Conservation (phyloP, 2,329 filamentous ascomycete genomes). For the Nothomitra cinnamomea region DNA sequence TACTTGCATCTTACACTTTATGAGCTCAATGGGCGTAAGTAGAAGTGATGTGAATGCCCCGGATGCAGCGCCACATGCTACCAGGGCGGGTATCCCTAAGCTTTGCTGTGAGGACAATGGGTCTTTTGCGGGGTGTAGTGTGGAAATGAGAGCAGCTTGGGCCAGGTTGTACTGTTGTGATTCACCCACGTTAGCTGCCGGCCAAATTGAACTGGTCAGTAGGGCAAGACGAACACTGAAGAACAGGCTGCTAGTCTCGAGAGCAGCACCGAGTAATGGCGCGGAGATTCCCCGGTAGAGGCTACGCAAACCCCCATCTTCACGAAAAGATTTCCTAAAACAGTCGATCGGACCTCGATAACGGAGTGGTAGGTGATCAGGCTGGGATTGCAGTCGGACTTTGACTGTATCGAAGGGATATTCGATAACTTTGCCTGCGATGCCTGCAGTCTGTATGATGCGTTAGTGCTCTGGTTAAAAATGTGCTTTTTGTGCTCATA, state of each 20-base stretch:
- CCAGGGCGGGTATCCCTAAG: conserved; percentile 58
- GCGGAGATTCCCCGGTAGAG: conserved; percentile 89
- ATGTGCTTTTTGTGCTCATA: conserved; percentile 17
- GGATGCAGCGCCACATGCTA: conserved; percentile 67
- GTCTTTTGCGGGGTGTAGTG: conserved; percentile 34
- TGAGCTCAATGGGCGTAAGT: conserved; percentile 85
- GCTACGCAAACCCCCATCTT: conserved; percentile 54
- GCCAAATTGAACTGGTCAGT: conserved; percentile 10
- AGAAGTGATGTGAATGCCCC: conserved; percentile 81
- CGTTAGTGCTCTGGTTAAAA: conserved; percentile 14
- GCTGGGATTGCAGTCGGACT: conserved; percentile 91
- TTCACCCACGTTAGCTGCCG: conserved; percentile 12
- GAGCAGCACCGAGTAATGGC: conserved; percentile 74
- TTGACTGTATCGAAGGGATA: conserved; percentile 99
- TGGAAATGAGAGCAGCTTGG: conserved; percentile 44
- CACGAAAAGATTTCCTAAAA: conserved; percentile 67
- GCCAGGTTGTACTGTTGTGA: conserved; percentile 26
- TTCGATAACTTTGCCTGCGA: conserved; percentile 89
- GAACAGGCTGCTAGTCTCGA: conserved; percentile 85
- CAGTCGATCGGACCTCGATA: conserved; percentile 86
- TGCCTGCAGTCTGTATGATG: conserved; percentile 48
- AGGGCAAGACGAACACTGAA: conserved; percentile 62
- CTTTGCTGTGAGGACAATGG: conserved; percentile 27
- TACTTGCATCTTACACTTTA: conserved; percentile 97
- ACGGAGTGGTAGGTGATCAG: conserved; percentile 60